phyloP scores from a whole-genome alignment of 2,329 filamentous ascomycete genomes.

The Xylaria sp. region DNA sequence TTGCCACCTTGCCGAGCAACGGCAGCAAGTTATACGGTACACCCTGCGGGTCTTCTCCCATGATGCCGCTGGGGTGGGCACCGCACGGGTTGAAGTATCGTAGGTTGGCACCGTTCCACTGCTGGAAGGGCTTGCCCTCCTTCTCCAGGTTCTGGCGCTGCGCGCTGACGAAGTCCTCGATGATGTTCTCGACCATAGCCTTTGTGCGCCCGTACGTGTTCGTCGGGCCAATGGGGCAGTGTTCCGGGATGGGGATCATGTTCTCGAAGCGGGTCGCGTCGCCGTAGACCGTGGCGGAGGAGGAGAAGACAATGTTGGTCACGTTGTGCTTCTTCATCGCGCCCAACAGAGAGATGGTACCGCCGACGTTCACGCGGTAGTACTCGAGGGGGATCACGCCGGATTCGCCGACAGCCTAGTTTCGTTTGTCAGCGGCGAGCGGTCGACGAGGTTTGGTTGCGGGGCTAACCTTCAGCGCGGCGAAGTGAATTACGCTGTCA shows the following conservation, averaged over 20 bases:
- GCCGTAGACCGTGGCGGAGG: conserved; percentile 96
- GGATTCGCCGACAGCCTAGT: conserved; percentile 91
- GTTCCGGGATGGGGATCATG: conserved; percentile 99
- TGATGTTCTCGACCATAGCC: conserved; percentile 86
- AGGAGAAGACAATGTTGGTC: conserved; percentile 97
- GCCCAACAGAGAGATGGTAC: conserved; percentile 82
- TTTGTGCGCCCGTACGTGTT: conserved; percentile 99
- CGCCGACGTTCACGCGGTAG: conserved; percentile 95
- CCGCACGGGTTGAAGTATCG: conserved; percentile 98
- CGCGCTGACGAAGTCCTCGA: conserved; percentile 86
- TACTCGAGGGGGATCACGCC: conserved; percentile 93
- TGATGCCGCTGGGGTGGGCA: conserved; percentile 90
- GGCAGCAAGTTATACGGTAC: conserved; percentile 95
- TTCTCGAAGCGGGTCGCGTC: conserved; percentile 93
- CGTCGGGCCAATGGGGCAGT: conserved; percentile 93
- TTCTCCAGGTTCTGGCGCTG: conserved; percentile 83
- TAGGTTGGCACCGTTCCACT: conserved; percentile 91
- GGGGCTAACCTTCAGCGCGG: conserved; percentile 80
- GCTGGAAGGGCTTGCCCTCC: conserved; percentile 72
- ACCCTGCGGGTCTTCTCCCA: conserved; percentile 97
- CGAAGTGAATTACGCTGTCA: conserved; percentile 98
- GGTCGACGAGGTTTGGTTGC: conserved; percentile 4
- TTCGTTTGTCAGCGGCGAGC: conserved; percentile 22
- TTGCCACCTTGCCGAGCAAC: conserved; percentile 91
- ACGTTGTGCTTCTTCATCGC: conserved; percentile 91